Conservation (phyloP, 1,284 basidiomycete species). For the Tilletia setariae region DNA sequence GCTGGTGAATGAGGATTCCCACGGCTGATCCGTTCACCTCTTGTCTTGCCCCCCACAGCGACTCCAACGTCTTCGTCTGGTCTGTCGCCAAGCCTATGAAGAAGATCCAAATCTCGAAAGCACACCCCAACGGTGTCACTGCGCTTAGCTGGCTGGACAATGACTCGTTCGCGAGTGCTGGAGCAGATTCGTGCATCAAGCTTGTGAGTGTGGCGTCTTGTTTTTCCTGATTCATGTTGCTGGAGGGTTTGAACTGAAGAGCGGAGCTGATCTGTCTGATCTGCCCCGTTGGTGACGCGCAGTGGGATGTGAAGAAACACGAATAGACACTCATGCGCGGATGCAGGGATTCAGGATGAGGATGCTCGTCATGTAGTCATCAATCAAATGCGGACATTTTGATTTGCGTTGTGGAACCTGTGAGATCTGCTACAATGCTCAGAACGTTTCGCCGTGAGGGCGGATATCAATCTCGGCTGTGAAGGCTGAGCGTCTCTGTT, state of each 20-base stretch:
- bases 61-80: slow-evolving; percentile 89
- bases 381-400: neutral
- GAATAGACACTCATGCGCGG: neutral
- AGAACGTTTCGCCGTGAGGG: slow-evolving; percentile 14
- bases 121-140: slow-evolving; percentile 58
- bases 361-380: too few relatives aligned
- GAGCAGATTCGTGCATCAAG: slow-evolving; percentile 78
- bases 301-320: slow-evolving; percentile 3
- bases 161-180: slow-evolving; percentile 67
- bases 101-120: slow-evolving; percentile 71
- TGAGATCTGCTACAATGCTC: neutral
- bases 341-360: neutral
- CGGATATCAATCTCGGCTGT: slow-evolving; percentile 43
- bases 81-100: slow-evolving; percentile 71
- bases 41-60: slow-evolving; percentile 50
- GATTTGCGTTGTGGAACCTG: neutral
- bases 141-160: slow-evolving; percentile 73
- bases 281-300: too few relatives aligned
- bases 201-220: slow-evolving; percentile 22
- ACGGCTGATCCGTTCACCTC: neutral
- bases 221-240: neutral
- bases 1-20: too few relatives aligned
- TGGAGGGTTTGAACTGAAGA: neutral
- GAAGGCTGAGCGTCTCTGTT: slow-evolving; percentile 53
- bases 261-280: neutral